A percentile compares a stretch with the other conserved stretches of the same genome.
phyloP scores from a whole-genome alignment of 331 rosid species.

The Quercus tomentella region DNA sequence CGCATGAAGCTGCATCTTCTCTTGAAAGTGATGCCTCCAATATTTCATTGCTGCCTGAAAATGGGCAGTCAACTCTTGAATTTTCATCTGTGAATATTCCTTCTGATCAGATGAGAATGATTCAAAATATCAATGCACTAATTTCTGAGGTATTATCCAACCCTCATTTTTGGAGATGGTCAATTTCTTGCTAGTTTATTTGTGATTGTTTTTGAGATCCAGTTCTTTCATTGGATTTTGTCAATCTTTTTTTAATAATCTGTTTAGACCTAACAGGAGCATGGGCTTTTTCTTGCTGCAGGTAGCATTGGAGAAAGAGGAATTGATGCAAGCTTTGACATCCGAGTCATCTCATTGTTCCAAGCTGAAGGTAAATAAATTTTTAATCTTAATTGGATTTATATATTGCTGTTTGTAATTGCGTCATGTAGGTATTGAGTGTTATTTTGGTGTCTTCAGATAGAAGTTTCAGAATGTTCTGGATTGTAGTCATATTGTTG shows the following conservation, averaged over 20 bases:
- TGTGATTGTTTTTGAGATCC: not conserved
- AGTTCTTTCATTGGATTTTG: not conserved
- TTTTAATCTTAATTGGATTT: not conserved
- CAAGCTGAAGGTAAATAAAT: constrained; percentile 62
- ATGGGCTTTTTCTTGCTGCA: constrained; percentile 36
- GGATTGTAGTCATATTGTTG: not conserved
- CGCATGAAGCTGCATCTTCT: constrained; percentile 32
- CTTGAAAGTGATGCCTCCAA: constrained; percentile 37
- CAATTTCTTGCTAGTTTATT: not conserved
- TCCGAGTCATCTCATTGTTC: constrained; percentile 75
- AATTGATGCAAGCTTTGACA: constrained; percentile 66
- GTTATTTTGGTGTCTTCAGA: not conserved
- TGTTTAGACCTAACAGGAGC: constrained; percentile 5
- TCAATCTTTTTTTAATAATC: constrained; percentile 5
- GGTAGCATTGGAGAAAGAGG: constrained; percentile 92
- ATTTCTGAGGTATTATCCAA: constrained; percentile 68
- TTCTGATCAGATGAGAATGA: constrained; percentile 66
- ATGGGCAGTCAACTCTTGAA: constrained; percentile 42
- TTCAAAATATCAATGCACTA: constrained; percentile 76
- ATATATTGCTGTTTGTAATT: not conserved
- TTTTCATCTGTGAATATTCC: constrained; percentile 59
- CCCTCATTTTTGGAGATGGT: not conserved
- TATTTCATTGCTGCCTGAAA: constrained; percentile 28
- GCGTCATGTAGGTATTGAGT: not conserved
- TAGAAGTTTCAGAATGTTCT: not conserved